Base-by-base conservation (phyloP, 208 protist species). In the Trypanosomatidae sp. region DNA sequence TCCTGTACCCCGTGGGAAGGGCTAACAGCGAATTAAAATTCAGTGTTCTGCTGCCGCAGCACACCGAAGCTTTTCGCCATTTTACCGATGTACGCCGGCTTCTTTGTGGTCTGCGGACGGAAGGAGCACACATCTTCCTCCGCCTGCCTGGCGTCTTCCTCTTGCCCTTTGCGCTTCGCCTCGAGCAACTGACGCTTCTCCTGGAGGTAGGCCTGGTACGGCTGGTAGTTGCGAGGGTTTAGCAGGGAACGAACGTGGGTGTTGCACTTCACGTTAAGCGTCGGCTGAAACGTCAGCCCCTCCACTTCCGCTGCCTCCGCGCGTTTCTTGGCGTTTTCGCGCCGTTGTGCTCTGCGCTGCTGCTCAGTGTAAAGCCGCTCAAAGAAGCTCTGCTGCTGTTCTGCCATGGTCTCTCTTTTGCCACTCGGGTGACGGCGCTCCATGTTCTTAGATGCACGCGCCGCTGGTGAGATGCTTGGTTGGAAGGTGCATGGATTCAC, bases 51-150 rank as follows among this genome's bases (percentile, higher is more conserved):
- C 41, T 89, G 77, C 2, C 88, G 83, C 52, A 95, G 71, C 62
- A 89, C 76, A 66, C 85, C 83, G 76, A 94, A 94, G 71, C 81
- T 88, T 30, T 80, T 87, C 1, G 88, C 84, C 88, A 95, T 95
- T 52, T 85, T 84, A 3, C 81, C 65, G 44, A 97, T 82, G 74
- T 95, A 97, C 25, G 80, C 67, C 0, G 92, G 92, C 49, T 73
- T 76, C 49, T 88, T 91, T 47, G 80, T 90, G 12, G 79, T 88
- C 50, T 83, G 67, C 17, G 92, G 92, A 22, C 74, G 77, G 74
- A 96, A 96, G 25, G 88, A 94, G 74, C 87, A 93, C 49, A 69
- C 13, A 13, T 72, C 69, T 69, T 85, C 46, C 66, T 86, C 84
- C 59, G 85, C 66, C 53, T 69, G 50, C 41, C 80, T 71, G n/a